These are phyloP conservation scores for Blastobotrys robertii DNA, from an alignment of 805 yeast species.

Conservation along the genomic window DNA sequence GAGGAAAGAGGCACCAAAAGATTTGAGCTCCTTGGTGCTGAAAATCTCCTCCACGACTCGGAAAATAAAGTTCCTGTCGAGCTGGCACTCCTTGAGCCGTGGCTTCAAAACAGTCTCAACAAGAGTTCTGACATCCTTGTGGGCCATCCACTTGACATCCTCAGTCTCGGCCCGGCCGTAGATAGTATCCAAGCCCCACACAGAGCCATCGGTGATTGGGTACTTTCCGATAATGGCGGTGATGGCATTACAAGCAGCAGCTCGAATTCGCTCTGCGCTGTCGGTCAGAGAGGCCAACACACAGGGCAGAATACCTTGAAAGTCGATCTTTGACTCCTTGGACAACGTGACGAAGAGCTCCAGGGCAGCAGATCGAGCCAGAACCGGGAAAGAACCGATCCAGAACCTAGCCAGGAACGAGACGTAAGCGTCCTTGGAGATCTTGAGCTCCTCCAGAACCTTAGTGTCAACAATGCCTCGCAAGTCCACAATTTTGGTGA, in stretches of 20 bases:
- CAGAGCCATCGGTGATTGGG: conserved; percentile 13
- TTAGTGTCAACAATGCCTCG: too few relatives aligned
- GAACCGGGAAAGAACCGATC: conserved; percentile 25
- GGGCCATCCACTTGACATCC: conserved; percentile 44
- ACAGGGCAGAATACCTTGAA: conserved; percentile 27
- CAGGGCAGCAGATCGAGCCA: conserved; percentile 30
- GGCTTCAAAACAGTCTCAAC: conserved; percentile 30
- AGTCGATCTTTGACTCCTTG: conserved; percentile 18
- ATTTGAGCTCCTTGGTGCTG: conserved; percentile 9
- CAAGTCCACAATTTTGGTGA: neutral
- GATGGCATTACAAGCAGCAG: conserved; percentile 20
- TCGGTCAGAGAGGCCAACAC: conserved; percentile 27
- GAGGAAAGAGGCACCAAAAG: conserved; percentile 23
- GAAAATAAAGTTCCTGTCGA: conserved; percentile 42
- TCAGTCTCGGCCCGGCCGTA: conserved; percentile 44
- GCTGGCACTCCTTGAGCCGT: conserved; percentile 33
- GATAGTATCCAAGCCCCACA: conserved; percentile 32
- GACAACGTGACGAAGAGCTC: conserved; percentile 13
- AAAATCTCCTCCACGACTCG: conserved; percentile 3
- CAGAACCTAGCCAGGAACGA: conserved; percentile 30
- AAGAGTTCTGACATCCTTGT: conserved; percentile 51
- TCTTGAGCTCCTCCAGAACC: conserved; percentile 3
- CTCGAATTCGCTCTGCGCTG: conserved; percentile 25
- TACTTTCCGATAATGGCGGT: conserved; percentile 17
- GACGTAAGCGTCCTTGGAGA: conserved; percentile 7